Percentiles rank a stretch among this genome's conserved stretches.
These are phyloP conservation scores for Hibiscus tridactylites DNA, from an alignment of 345 rosid genomes.

Conservation along the genomic window DNA sequence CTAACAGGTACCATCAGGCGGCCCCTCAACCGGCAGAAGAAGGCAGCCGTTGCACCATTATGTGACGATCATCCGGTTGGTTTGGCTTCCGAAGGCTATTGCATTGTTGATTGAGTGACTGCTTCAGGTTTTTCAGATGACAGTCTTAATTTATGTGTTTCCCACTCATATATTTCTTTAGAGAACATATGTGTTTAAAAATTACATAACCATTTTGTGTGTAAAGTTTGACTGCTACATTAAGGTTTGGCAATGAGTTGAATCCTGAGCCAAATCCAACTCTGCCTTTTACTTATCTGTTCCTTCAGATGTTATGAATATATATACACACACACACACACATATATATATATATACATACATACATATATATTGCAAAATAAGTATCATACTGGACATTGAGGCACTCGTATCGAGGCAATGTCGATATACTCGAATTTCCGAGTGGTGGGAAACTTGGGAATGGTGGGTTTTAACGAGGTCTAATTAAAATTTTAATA, in stretches of 20 bases:
- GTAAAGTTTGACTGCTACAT: background rate
- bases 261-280: background rate
- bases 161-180: background rate
- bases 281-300: background rate
- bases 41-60: slow-evolving; percentile 77
- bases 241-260: background rate
- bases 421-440: no score
- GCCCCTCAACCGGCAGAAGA: slow-evolving; percentile 62
- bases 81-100: slow-evolving; percentile 10
- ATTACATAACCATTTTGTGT: slow-evolving; percentile 13
- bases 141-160: slow-evolving; percentile 12
- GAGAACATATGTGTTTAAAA: slow-evolving; percentile 1
- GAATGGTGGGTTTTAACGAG: no score
- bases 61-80: slow-evolving; percentile 32
- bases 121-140: slow-evolving; percentile 19
- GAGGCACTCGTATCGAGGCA: no score
- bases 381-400: no score
- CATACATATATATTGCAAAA: background rate
- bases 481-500: no score
- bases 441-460: no score
- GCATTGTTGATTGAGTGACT: slow-evolving; percentile 14
- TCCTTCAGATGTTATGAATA: background rate
- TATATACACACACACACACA: no score
- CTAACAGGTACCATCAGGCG: slow-evolving; percentile 66
- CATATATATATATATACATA: no score